These are phyloP conservation scores for Kandelia obovata DNA, from an alignment of 345 rosid genomes.

Conservation along the genomic window DNA sequence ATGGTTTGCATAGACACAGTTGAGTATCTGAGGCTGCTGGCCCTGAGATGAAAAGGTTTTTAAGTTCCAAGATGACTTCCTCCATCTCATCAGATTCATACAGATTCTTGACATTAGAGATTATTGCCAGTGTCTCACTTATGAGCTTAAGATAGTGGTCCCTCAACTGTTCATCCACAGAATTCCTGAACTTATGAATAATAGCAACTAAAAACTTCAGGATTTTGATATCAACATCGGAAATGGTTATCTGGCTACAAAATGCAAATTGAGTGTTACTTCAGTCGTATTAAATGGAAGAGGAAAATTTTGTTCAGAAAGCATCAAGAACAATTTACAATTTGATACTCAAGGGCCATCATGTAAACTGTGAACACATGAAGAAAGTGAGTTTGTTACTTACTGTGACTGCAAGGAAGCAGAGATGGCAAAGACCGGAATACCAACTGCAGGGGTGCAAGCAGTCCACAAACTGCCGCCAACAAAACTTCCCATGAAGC, in stretches of 20 bases:
- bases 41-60: slow-evolving; percentile 50
- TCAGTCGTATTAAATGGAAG: not conserved
- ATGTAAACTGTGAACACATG: not conserved
- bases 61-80: slow-evolving; percentile 59
- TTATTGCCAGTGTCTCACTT: slow-evolving; percentile 44
- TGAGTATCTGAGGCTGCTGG: slow-evolving; percentile 35
- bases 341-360: not conserved
- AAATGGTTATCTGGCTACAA: slow-evolving; percentile 52
- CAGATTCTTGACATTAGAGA: slow-evolving; percentile 49
- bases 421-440: slow-evolving; percentile 62
- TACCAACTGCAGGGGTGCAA: slow-evolving; percentile 39
- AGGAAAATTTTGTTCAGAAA: not conserved
- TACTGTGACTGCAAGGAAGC: slow-evolving; percentile 71
- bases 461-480: slow-evolving; percentile 31
- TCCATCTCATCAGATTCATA: slow-evolving; percentile 62
- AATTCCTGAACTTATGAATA: slow-evolving; percentile 36
- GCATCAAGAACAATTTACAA: not conserved
- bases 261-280: slow-evolving; percentile 2
- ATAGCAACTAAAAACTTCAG: slow-evolving; percentile 48
- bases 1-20: slow-evolving; percentile 50
- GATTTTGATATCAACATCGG: slow-evolving; percentile 61
- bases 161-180: slow-evolving; percentile 29
- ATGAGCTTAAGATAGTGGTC: slow-evolving; percentile 44
- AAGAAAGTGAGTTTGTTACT: slow-evolving; percentile 26
- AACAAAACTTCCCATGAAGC: slow-evolving; percentile 44